These are phyloP conservation scores for Craterostigma plantagineum DNA, from an alignment of 257 asterid genomes.

Conservation along the genomic window DNA sequence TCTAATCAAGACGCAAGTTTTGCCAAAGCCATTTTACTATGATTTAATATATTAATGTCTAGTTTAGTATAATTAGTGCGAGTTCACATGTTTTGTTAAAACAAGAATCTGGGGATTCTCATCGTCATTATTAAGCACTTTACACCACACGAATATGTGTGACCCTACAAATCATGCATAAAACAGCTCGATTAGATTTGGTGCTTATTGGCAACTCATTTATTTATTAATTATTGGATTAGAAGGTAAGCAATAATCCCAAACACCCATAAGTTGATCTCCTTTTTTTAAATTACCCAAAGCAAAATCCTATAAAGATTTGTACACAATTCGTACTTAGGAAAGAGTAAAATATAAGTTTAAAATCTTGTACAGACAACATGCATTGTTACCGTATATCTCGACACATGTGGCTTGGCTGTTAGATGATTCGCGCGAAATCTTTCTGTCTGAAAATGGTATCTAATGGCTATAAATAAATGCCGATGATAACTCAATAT, in stretches of 20 bases:
- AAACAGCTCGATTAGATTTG: slow-evolving; percentile 11
- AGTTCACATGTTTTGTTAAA: slow-evolving; percentile 6
- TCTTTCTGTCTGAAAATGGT: slow-evolving; percentile 5
- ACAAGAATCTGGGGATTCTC: neutral
- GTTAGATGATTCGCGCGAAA: neutral
- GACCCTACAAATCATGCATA: slow-evolving; percentile 16
- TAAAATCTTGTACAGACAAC: too few species aligned
- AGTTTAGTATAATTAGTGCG: neutral
- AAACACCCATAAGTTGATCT: too few species aligned
- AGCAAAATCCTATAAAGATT: too few species aligned
- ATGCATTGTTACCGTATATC: too few species aligned
- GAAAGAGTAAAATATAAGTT: too few species aligned
- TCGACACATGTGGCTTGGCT: neutral
- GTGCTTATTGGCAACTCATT: slow-evolving; percentile 12
- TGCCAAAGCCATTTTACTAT: too few species aligned
- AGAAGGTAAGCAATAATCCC: too few species aligned
- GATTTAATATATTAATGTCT: neutral
- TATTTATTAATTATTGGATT: neutral
- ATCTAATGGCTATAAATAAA: slow-evolving; percentile 3
- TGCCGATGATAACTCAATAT: too few species aligned
- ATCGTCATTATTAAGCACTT: neutral
- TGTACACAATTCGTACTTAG: too few species aligned
- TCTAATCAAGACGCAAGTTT: too few species aligned
- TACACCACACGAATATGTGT: slow-evolving; percentile 10
- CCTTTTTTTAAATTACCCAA: too few species aligned